phyloP scores from a whole-genome alignment of 805 yeast species.

The Metschnikowia henanensis region DNA sequence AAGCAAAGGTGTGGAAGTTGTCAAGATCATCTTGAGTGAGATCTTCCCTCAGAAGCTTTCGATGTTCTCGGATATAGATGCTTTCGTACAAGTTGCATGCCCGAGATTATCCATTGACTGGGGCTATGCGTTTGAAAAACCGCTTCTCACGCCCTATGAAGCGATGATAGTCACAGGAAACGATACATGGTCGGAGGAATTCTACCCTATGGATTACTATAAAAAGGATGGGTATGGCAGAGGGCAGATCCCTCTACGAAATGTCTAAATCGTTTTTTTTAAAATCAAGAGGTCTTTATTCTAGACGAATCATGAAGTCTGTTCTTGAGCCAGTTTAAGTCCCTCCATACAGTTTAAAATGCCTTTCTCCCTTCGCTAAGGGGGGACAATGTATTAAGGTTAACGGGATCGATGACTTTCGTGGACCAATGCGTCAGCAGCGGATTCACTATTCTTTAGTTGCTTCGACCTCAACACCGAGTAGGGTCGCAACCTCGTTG shows the following conservation, averaged over 20 bases:
- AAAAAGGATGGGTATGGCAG: constrained; percentile 89
- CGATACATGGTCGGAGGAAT: constrained; percentile 64
- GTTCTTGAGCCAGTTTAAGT: too few species aligned
- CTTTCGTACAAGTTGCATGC: constrained; percentile 96
- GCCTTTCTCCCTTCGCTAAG: too few species aligned
- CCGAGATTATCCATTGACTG: constrained; percentile 96
- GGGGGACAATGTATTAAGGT: too few species aligned
- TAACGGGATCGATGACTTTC: too few species aligned
- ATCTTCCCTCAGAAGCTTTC: constrained; percentile 91
- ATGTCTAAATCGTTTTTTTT: neutral
- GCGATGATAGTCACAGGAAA: constrained; percentile 84
- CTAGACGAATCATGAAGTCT: too few species aligned
- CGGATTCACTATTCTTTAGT: too few species aligned
- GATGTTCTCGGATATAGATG: constrained; percentile 91
- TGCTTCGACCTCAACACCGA: constrained; percentile 54
- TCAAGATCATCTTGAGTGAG: constrained; percentile 84
- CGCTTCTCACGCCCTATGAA: constrained; percentile 92
- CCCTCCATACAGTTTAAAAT: too few species aligned
- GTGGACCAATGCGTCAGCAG: too few species aligned
- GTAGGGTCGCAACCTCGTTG: constrained; percentile 60
- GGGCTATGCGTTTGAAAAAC: constrained; percentile 97
- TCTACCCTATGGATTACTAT: constrained; percentile 96
- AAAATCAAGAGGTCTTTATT: too few species aligned
- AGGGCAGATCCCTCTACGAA: constrained; percentile 59
- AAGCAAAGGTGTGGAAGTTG: constrained; percentile 61